phyloP scores from a whole-genome alignment of 352 stramenopile species.

The Phytopythium kandeliae region DNA sequence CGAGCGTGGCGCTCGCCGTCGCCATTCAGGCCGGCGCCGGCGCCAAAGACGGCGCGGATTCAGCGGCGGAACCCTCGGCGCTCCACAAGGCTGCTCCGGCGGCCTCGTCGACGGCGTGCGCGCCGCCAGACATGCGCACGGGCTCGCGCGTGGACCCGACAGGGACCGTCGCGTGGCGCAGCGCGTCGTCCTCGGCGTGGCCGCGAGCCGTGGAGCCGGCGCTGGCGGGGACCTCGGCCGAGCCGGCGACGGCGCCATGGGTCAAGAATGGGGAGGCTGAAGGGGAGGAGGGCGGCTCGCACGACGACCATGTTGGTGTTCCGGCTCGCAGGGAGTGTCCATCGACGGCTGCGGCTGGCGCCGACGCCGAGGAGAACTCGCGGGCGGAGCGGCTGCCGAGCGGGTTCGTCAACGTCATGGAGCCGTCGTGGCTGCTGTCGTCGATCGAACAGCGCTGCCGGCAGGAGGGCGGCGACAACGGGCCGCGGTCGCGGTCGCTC shows the following conservation, averaged over 20 bases:
- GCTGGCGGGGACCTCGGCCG: too few species aligned
- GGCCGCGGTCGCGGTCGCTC: slow-evolving; percentile 21
- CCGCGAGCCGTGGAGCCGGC: not conserved
- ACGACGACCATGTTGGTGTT: not conserved
- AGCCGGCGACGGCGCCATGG: too few species aligned
- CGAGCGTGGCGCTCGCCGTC: slow-evolving; percentile 56
- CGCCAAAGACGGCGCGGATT: slow-evolving; percentile 16
- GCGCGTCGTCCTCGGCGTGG: not conserved
- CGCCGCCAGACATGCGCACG: not conserved
- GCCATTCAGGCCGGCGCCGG: slow-evolving; percentile 27
- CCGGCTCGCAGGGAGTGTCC: not conserved
- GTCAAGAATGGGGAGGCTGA: not conserved
- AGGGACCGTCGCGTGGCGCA: not conserved
- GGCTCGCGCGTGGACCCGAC: not conserved
- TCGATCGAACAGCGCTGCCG: slow-evolving; percentile 57
- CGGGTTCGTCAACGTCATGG: slow-evolving; percentile 72
- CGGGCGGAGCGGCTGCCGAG: slow-evolving; percentile 12
- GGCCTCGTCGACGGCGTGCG: not conserved
- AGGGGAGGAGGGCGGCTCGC: slow-evolving; percentile 4
- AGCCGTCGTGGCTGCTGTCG: slow-evolving; percentile 63
- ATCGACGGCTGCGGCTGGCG: not conserved
- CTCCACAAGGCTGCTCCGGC: not conserved
- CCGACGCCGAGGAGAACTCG: slow-evolving; percentile 1
- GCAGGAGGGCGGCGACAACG: slow-evolving; percentile 3
- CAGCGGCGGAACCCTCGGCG: slow-evolving; percentile 3